These are phyloP conservation scores for Blastomyces emzantsi DNA, from an alignment of 2,329 filamentous ascomycete genomes.

Conservation along the genomic window DNA sequence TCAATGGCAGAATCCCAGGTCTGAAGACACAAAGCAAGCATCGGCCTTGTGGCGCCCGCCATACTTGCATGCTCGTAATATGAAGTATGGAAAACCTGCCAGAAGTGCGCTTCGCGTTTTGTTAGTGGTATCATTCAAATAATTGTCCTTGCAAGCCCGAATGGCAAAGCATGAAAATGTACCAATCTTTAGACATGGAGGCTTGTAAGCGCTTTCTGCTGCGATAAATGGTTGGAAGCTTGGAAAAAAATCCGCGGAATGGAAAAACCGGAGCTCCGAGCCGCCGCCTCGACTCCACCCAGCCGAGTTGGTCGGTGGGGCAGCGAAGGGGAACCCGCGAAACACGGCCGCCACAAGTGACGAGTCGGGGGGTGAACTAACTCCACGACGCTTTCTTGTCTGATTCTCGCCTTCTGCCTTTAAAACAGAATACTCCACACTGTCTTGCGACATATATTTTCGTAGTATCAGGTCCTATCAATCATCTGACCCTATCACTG, in stretches of 20 bases:
- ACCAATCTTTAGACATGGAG: too few species aligned
- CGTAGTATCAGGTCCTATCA: not conserved
- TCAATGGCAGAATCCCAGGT: slow-evolving; percentile 22
- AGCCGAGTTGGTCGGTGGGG: not conserved
- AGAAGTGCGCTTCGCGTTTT: not conserved
- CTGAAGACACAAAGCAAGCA: slow-evolving; percentile 38
- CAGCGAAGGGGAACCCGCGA: not conserved
- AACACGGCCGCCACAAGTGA: not conserved
- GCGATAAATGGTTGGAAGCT: too few species aligned
- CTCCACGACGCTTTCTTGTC: not conserved
- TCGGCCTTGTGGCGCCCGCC: slow-evolving; percentile 27
- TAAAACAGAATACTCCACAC: not conserved
- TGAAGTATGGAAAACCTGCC: not conserved
- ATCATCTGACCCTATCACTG: not conserved
- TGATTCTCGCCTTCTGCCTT: not conserved
- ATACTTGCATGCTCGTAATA: slow-evolving; percentile 33
- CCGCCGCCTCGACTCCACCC: not conserved
- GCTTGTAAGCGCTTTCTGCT: not conserved
- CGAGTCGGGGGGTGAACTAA: not conserved
- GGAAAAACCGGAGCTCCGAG: not conserved
- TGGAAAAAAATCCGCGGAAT: slow-evolving; percentile 1
- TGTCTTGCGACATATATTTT: not conserved
- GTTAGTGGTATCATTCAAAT: not conserved
- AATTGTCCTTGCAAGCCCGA: not conserved
- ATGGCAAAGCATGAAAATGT: not conserved